A percentile compares a stretch with the other conserved stretches of the same genome.
Conservation (phyloP, 176 grass and related monocot species). For the Bonia amplexicaulis region DNA sequence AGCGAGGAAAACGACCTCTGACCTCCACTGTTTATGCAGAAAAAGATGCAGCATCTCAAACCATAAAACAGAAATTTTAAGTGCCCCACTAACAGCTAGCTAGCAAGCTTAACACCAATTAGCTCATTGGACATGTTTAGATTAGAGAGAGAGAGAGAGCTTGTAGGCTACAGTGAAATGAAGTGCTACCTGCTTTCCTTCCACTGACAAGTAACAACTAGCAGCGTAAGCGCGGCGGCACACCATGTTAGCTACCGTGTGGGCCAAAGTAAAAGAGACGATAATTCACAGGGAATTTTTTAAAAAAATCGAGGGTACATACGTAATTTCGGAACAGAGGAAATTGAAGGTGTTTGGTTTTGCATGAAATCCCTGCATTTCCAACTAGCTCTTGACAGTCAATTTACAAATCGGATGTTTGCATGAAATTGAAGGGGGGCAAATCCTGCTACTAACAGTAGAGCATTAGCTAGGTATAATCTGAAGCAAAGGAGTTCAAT, state of each 20-base stretch:
- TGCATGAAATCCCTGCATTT: background rate
- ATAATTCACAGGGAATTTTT: too few relatives aligned
- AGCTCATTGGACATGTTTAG: background rate
- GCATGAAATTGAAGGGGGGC: too few relatives aligned
- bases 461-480: background rate
- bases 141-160: background rate
- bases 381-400: background rate
- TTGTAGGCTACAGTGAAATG: background rate
- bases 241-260: too few relatives aligned
- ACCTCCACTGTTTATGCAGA: slow-evolving; percentile 14
- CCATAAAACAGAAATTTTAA: background rate
- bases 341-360: background rate
- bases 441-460: background rate
- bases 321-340: background rate
- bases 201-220: background rate
- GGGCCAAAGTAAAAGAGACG: too few relatives aligned
- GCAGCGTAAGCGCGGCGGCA: too few relatives aligned
- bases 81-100: background rate
- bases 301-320: too few relatives aligned
- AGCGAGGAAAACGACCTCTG: slow-evolving; percentile 23
- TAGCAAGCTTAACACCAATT: background rate
- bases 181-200: background rate
- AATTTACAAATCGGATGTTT: background rate
- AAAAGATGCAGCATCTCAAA: slow-evolving; percentile 18
- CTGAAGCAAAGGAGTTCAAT: background rate